Conservation (phyloP, 1,139 yeast genomes). For the Entelexis paramagnoliae region DNA sequence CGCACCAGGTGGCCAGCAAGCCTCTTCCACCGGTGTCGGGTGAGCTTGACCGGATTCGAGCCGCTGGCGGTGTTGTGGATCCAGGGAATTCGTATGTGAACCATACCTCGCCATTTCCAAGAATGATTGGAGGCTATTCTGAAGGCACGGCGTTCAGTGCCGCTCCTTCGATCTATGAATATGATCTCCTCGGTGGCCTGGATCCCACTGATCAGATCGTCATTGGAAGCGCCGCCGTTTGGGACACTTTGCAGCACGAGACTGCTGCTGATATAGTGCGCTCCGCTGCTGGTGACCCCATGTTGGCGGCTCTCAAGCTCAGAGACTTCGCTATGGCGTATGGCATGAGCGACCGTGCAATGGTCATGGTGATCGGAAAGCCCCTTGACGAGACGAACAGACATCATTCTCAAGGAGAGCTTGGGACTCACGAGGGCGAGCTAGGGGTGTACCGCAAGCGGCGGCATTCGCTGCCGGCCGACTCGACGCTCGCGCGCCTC, state of each 20-base stretch:
- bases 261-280: slow-evolving; percentile 85
- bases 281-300: slow-evolving; percentile 68
- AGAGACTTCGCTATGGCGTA: slow-evolving; percentile 91
- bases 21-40: slow-evolving; percentile 72
- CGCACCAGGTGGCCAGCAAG: slow-evolving; percentile 57
- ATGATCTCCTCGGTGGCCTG: slow-evolving; percentile 42
- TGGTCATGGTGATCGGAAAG: slow-evolving; percentile 58
- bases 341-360: slow-evolving; percentile 71
- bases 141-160: slow-evolving; percentile 82
- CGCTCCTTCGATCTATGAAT: slow-evolving; percentile 58
- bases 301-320: slow-evolving; percentile 84
- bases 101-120: slow-evolving; percentile 68
- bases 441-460: slow-evolving; percentile 10
- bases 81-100: slow-evolving; percentile 70
- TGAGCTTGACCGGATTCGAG: slow-evolving; percentile 72
- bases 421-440: slow-evolving; percentile 9
- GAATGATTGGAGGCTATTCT: slow-evolving; percentile 87
- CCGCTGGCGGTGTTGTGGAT: slow-evolving; percentile 83
- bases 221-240: slow-evolving; percentile 72
- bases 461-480: slow-evolving; percentile 42
- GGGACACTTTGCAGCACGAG: slow-evolving; percentile 78
- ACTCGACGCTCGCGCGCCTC: slow-evolving; percentile 66
- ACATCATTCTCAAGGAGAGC: slow-evolving; percentile 12
- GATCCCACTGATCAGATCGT: slow-evolving; percentile 70
- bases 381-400: slow-evolving; percentile 4